Conservation (phyloP, 805 yeast species). For the Wickerhamomyces chambardii region DNA sequence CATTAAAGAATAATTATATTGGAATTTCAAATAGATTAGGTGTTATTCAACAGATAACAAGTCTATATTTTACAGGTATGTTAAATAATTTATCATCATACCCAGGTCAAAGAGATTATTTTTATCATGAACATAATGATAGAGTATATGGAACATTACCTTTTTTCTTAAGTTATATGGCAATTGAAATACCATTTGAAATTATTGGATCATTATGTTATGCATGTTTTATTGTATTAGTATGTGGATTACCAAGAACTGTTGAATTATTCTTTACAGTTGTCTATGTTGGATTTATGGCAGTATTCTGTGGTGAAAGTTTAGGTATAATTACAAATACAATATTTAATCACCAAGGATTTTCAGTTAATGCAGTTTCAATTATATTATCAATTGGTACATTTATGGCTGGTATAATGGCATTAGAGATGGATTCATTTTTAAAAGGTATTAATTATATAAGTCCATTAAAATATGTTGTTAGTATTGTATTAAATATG, state of each 20-base stretch:
- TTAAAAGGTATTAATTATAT: constrained; percentile 64
- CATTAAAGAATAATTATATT: constrained; percentile 32
- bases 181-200: constrained; percentile 63
- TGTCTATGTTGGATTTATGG: constrained; percentile 41
- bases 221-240: constrained; percentile 56
- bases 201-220: constrained; percentile 48
- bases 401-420: constrained; percentile 80
- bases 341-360: constrained; percentile 63
- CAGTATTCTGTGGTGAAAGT: constrained; percentile 74
- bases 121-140: constrained; percentile 74
- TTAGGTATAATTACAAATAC: constrained; percentile 77
- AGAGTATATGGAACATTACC: constrained; percentile 61
- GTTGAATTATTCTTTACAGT: constrained; percentile 59
- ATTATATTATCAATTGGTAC: constrained; percentile 61
- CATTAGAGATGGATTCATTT: constrained; percentile 64
- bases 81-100: constrained; percentile 68
- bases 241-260: constrained; percentile 63
- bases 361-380: constrained; percentile 69
- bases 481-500: constrained; percentile 42
- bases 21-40: constrained; percentile 70
- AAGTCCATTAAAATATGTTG: constrained; percentile 74
- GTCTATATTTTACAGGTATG: constrained; percentile 76
- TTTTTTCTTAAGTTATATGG: constrained; percentile 51
- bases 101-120: constrained; percentile 67
- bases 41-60: constrained; percentile 61